These are phyloP conservation scores for Talaromyces ruber DNA, from an alignment of 495 filamentous ascomycete species.

Conservation along the genomic window DNA sequence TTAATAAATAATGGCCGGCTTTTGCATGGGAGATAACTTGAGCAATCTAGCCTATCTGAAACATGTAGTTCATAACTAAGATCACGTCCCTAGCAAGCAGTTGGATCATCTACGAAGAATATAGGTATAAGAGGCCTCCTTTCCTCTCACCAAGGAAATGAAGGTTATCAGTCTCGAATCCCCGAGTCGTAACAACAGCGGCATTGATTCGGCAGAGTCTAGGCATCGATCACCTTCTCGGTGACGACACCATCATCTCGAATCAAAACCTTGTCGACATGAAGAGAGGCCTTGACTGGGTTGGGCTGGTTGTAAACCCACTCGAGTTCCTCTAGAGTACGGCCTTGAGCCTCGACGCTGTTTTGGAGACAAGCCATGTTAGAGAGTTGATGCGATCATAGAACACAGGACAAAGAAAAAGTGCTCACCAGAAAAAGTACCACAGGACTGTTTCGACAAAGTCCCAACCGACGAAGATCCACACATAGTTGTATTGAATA, in stretches of 20 bases:
- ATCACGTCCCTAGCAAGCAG: neutral
- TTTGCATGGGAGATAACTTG: neutral
- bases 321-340: constrained; percentile 64
- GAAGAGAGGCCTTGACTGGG: constrained; percentile 49
- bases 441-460: constrained; percentile 44
- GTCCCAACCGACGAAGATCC: constrained; percentile 58
- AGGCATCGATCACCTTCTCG: constrained; percentile 32
- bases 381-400: neutral
- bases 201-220: neutral
- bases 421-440: constrained; percentile 51
- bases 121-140: neutral
- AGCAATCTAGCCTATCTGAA: neutral
- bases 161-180: neutral
- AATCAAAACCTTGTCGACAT: constrained; percentile 47
- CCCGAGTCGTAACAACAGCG: neutral
- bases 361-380: constrained; percentile 3
- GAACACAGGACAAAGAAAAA: neutral
- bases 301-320: constrained; percentile 57
- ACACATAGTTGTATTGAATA: constrained; percentile 52
- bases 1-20: neutral
- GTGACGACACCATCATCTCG: constrained; percentile 42
- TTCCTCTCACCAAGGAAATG: neutral
- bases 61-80: neutral
- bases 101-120: neutral
- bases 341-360: constrained; percentile 56